Evolutionary conservation across 2,329 filamentous ascomycete genomes (phyloP).

Genomic region (Sarocladiaceae sp.): DNA sequence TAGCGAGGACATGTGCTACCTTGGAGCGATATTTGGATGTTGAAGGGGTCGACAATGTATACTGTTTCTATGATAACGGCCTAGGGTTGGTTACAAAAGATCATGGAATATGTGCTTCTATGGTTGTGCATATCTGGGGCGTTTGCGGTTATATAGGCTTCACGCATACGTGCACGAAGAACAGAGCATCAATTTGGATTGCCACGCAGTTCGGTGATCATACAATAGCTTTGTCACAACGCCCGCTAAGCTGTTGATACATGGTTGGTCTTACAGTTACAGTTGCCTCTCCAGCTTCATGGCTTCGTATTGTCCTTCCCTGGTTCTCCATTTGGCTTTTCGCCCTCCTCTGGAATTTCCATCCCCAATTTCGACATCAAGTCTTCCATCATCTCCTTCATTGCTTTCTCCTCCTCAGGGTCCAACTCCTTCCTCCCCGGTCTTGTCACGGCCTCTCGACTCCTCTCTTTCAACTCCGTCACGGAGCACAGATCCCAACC

Average conservation of each 20-base stretch:
- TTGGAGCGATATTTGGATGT: too few species aligned
- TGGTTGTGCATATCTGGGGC: not conserved
- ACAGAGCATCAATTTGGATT: not conserved
- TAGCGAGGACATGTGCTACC: constrained; percentile 30
- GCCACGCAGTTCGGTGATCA: not conserved
- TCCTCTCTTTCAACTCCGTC: constrained; percentile 56
- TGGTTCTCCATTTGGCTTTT: constrained; percentile 2
- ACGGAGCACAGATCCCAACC: constrained; percentile 70
- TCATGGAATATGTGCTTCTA: too few species aligned
- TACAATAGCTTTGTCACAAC: not conserved
- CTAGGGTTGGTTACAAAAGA: not conserved
- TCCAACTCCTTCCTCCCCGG: constrained; percentile 19
- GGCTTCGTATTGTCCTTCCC: not conserved
- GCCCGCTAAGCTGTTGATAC: not conserved
- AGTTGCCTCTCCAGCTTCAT: not conserved
- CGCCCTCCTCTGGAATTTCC: constrained; percentile 18
- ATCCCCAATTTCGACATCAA: constrained; percentile 49
- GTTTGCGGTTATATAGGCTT: not conserved
- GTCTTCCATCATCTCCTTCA: constrained; percentile 59
- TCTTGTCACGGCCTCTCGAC: constrained; percentile 39
- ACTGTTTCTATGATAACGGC: constrained; percentile 7
- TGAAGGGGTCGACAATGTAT: too few species aligned
- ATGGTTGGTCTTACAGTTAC: not conserved
- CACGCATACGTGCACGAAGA: not conserved
- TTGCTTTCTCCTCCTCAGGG: constrained; percentile 52